Evolutionary conservation across 1,284 basidiomycete species (phyloP), one percentile per base, ranked within the genome.

Genomic region (Boletus albobrunnescens): DNA sequence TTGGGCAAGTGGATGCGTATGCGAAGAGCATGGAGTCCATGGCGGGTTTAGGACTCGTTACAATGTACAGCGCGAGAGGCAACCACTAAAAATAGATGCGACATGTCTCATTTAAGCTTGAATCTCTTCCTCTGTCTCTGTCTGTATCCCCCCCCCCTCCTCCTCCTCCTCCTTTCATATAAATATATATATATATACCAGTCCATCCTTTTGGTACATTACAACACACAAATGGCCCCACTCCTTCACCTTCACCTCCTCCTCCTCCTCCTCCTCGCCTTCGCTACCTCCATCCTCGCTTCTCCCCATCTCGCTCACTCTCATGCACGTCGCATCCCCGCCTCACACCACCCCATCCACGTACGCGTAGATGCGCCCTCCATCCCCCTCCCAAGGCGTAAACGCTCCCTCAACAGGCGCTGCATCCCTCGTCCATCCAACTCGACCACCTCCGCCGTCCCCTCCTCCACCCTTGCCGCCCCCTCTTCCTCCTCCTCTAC

Each of bases 1-100:
- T 94, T 33, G 91, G 91, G n/a, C 88, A 91, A 71, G 79, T 94
- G 54, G 92, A 94, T 68, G 87, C 81, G 11, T 82, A 88, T 56
- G 86, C 84, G 38, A 87, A 84, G 75, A 84, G 78, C 49, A 71
- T 94, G 57, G 88, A 79, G 51, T 78, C 76, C 38, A 82, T 81
- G 49, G 82, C 89, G 32, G 84, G 86, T 54, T 74, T 77, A 12
- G 79, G 78, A 30, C 65, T 90, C 48, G 80, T 85, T 23, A 87
- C 86, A 68, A 89, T 89, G 85, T 90, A 85, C 58, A 78, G 75
- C 3, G 78, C 83, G 3, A 78, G 77, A 57, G 32, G 30, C 6
- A 22, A 22, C 22, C 22, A 22, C n/a, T n/a, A n/a, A n/a, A n/a
- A n/a, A n/a, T n/a, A n/a, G n/a, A 20, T 43, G 8, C 11, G 14